Percentiles rank a stretch among this genome's conserved stretches.
Conservation (phyloP, 2,329 filamentous ascomycete species). For the Exserohilum rostratum region DNA sequence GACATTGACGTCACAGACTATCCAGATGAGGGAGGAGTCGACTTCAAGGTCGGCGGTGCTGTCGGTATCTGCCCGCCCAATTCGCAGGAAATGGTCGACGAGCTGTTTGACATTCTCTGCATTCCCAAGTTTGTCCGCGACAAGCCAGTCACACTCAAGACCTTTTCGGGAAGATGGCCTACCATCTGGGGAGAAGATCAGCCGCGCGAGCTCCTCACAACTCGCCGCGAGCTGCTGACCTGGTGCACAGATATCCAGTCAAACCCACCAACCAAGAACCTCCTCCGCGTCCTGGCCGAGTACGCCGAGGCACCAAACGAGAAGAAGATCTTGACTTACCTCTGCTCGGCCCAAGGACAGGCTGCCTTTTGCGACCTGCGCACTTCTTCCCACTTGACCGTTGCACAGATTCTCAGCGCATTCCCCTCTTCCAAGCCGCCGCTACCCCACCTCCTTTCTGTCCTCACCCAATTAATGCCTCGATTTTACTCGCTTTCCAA, state of each 20-base stretch:
- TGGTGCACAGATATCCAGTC: slow-evolving; percentile 97
- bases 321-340: slow-evolving; percentile 84
- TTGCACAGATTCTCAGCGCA: slow-evolving; percentile 84
- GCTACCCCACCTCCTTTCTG: slow-evolving; percentile 78
- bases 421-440: slow-evolving; percentile 93
- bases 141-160: slow-evolving; percentile 80
- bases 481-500: slow-evolving; percentile 98
- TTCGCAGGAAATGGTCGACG: slow-evolving; percentile 74
- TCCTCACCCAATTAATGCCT: slow-evolving; percentile 89
- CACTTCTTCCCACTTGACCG: slow-evolving; percentile 81
- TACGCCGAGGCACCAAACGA: slow-evolving; percentile 80
- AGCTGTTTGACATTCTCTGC: slow-evolving; percentile 80
- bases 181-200: slow-evolving; percentile 97
- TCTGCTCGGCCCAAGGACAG: slow-evolving; percentile 89
- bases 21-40: slow-evolving; percentile 78
- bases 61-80: slow-evolving; percentile 94
- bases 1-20: slow-evolving; percentile 97
- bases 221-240: slow-evolving; percentile 85
- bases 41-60: slow-evolving; percentile 96
- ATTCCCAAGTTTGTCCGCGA: slow-evolving; percentile 83
- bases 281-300: slow-evolving; percentile 86
- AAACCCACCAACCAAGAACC: slow-evolving; percentile 84
- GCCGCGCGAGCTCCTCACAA: slow-evolving; percentile 84
- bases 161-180: slow-evolving; percentile 84
- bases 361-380: slow-evolving; percentile 90